Percentiles rank a stretch among this genome's conserved stretches.
Conservation (phyloP, 2,329 filamentous ascomycete species). For the Aphanoascus verrucosus region DNA sequence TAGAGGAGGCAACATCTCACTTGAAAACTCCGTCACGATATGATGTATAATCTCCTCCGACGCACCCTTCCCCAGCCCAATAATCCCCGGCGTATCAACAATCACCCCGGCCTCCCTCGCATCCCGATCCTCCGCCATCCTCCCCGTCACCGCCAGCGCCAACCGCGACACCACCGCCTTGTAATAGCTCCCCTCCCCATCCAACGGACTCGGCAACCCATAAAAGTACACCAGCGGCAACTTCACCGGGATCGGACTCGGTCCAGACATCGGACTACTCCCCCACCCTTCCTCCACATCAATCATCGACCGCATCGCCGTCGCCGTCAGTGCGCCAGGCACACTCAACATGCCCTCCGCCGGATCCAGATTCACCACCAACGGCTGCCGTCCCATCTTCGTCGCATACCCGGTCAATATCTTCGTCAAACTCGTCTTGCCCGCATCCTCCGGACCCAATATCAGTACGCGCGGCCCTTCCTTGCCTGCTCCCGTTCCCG, state of each 20-base stretch:
- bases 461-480: conserved; percentile 75
- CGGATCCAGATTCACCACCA: conserved; percentile 77
- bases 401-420: conserved; percentile 71
- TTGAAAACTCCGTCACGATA: conserved; percentile 59
- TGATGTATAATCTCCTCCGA: conserved; percentile 71
- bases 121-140: conserved; percentile 63
- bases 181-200: conserved; percentile 63
- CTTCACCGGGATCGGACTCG: conserved; percentile 79
- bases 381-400: conserved; percentile 59
- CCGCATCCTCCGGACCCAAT: conserved; percentile 63
- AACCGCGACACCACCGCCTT: conserved; percentile 63
- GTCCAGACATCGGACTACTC: conserved; percentile 78
- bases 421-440: conserved; percentile 73
- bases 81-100: conserved; percentile 68
- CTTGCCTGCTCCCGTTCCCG: conserved; percentile 30
- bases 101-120: conserved; percentile 67
- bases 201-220: conserved; percentile 56
- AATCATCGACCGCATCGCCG: conserved; percentile 76
- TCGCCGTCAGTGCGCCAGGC: conserved; percentile 72
- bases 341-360: conserved; percentile 66
- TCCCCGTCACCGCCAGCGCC: conserved; percentile 65
- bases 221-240: conserved; percentile 85
- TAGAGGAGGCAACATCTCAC: conserved; percentile 30
- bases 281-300: conserved; percentile 87
- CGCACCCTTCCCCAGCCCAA: conserved; percentile 52